Evolutionary conservation across 192 early-diverging fungal genomes (phyloP).

Genomic region (Fimicolochytrium jonesii): DNA sequence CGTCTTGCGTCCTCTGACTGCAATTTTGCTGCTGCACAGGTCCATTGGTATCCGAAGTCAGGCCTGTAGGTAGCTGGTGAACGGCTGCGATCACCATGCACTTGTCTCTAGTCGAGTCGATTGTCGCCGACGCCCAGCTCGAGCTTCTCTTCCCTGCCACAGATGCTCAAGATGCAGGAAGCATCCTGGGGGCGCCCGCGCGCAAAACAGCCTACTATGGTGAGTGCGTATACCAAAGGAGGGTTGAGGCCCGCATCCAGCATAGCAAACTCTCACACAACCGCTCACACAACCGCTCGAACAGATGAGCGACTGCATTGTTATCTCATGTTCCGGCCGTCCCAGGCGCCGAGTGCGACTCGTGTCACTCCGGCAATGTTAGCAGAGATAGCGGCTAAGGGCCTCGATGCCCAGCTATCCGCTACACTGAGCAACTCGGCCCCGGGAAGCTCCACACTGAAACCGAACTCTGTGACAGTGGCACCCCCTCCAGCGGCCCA

Average conservation of each 20-base stretch:
- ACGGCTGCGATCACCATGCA: constrained; percentile 1
- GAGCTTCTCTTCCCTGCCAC: constrained; percentile 21
- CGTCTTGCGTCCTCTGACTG: background rate
- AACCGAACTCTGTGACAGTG: background rate
- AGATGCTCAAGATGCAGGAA: background rate
- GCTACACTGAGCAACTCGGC: constrained; percentile 5
- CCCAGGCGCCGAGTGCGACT: constrained; percentile 11
- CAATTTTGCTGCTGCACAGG: background rate
- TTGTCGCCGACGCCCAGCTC: constrained; percentile 17
- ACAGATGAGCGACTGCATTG: constrained; percentile 12
- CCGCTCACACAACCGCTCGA: background rate
- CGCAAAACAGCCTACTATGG: constrained; percentile 10
- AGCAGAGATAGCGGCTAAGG: constrained; percentile 4
- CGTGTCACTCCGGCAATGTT: constrained; percentile 9
- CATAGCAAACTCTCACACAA: background rate
- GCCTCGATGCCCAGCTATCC: background rate
- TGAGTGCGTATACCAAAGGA: background rate
- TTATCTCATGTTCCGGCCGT: constrained; percentile 14
- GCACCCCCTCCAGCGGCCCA: constrained; percentile 16
- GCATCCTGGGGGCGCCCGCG: constrained; percentile 10
- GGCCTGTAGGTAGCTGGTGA: background rate
- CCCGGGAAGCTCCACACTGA: background rate
- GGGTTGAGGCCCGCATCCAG: background rate
- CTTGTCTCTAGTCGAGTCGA: background rate
- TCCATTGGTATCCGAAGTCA: background rate